A percentile compares a stretch with the other conserved stretches of the same genome.
Conservation (phyloP, 768 basidiomycete species). For the Leccinellum albellum region DNA sequence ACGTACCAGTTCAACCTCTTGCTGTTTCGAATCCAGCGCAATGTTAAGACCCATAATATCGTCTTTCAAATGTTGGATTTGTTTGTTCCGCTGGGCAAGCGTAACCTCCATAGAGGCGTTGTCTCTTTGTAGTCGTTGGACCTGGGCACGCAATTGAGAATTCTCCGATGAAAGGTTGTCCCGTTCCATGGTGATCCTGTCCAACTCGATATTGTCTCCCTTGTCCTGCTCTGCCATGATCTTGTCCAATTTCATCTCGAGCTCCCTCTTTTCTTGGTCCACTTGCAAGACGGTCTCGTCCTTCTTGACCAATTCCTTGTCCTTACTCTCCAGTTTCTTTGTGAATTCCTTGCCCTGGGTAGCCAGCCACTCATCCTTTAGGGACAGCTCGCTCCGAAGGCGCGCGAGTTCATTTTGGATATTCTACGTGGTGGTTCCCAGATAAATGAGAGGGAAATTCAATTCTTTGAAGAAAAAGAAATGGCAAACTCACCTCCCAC, state of each 20-base stretch:
- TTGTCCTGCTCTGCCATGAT: conserved; percentile 27
- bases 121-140: conserved; percentile 72
- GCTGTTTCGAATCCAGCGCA: conserved; percentile 90
- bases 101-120: conserved; percentile 84
- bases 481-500: background rate
- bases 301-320: background rate
- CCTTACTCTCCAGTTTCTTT: background rate
- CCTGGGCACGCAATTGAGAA: conserved; percentile 54
- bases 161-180: conserved; percentile 41
- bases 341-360: background rate
- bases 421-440: background rate
- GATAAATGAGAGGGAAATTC: background rate
- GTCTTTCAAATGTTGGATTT: conserved; percentile 63
- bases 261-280: conserved; percentile 55
- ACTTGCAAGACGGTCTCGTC: conserved; percentile 72
- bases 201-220: background rate
- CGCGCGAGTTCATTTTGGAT: background rate
- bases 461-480: background rate
- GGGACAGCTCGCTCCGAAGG: background rate
- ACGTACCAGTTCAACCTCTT: conserved; percentile 85
- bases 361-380: conserved; percentile 42
- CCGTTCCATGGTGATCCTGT: background rate
- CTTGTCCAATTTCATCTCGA: conserved; percentile 38
- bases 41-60: conserved; percentile 85
- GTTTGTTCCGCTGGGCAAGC: conserved; percentile 67